Evolutionary conservation across 768 basidiomycete species (phyloP).

Genomic region (Heimioporus sp.): DNA sequence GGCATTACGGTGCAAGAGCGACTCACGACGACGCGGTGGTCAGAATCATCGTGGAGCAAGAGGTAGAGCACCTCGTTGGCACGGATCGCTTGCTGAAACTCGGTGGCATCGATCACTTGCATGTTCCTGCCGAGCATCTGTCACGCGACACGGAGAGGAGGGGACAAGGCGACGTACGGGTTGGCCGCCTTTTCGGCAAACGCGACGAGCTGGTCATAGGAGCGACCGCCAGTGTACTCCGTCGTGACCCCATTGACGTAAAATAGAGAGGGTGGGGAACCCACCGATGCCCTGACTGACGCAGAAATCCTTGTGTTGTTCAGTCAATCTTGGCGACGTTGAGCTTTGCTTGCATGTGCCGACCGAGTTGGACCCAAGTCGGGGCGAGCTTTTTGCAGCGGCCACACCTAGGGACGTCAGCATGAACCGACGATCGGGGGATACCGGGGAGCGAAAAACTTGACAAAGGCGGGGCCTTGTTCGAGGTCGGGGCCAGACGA

Average conservation of each 20-base stretch:
- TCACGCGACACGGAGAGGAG: no score
- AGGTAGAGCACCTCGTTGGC: constrained; percentile 37
- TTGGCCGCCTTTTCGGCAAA: constrained; percentile 75
- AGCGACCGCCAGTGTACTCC: constrained; percentile 77
- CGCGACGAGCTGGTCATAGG: constrained; percentile 13
- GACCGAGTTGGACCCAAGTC: no score
- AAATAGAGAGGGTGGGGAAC: constrained; percentile 82
- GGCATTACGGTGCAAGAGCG: no score
- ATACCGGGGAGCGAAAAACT: constrained; percentile 91
- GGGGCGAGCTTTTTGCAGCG: no score
- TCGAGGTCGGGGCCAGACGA: no score
- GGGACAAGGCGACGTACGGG: constrained; percentile 49
- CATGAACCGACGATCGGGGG: neutral
- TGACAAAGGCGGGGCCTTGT: constrained; percentile 58
- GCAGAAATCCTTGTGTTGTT: constrained; percentile 68
- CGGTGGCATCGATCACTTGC: constrained; percentile 19
- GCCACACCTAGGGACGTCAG: no score
- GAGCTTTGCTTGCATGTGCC: no score
- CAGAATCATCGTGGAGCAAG: constrained; percentile 44
- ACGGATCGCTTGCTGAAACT: constrained; percentile 8
- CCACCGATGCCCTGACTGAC: constrained; percentile 63
- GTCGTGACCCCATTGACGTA: constrained; percentile 58
- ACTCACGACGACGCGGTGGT: constrained; percentile 35
- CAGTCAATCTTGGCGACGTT: constrained; percentile 82
- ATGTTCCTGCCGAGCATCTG: no score